Evolutionary conservation across 2,329 filamentous ascomycete species (phyloP).

Genomic region (Penicillium fuscoglaucum): DNA sequence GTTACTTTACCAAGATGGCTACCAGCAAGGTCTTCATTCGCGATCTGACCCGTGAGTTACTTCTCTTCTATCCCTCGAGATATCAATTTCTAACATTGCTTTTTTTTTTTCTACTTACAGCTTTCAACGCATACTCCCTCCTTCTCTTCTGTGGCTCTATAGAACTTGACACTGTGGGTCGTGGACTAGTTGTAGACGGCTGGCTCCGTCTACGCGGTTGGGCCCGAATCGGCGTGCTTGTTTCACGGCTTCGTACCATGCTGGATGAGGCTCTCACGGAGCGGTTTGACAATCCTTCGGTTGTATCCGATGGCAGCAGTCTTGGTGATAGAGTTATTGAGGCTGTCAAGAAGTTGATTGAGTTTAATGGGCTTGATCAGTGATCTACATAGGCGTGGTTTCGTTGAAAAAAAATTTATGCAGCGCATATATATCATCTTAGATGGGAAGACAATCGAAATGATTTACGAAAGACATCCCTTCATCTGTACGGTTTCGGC

Average conservation of each 20-base stretch:
- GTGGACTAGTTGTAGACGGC: conserved; percentile 85
- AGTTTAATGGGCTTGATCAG: conserved; percentile 81
- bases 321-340: conserved; percentile 60
- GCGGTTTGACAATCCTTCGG: conserved; percentile 73
- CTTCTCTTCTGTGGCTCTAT: conserved; percentile 86
- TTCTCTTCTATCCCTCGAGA: background rate
- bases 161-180: conserved; percentile 79
- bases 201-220: conserved; percentile 86
- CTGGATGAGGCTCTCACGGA: conserved; percentile 79
- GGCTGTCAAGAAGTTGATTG: conserved; percentile 76
- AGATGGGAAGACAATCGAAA: conserved; percentile 1
- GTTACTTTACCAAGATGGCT: conserved; percentile 88
- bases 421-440: background rate
- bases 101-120: conserved; percentile 14
- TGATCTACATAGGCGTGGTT: conserved; percentile 10
- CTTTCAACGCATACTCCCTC: conserved; percentile 85
- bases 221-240: conserved; percentile 90
- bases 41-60: conserved; percentile 78
- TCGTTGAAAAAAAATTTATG: background rate
- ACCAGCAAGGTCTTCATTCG: conserved; percentile 90
- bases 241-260: conserved; percentile 79
- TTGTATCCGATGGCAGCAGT: conserved; percentile 50
- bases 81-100: conserved; percentile 7
- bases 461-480: background rate
- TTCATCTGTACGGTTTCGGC: background rate